Percentiles rank a stretch among this genome's conserved stretches.
Conservation (phyloP, 2,329 filamentous ascomycete species). For the Sclerotinia borealis region DNA sequence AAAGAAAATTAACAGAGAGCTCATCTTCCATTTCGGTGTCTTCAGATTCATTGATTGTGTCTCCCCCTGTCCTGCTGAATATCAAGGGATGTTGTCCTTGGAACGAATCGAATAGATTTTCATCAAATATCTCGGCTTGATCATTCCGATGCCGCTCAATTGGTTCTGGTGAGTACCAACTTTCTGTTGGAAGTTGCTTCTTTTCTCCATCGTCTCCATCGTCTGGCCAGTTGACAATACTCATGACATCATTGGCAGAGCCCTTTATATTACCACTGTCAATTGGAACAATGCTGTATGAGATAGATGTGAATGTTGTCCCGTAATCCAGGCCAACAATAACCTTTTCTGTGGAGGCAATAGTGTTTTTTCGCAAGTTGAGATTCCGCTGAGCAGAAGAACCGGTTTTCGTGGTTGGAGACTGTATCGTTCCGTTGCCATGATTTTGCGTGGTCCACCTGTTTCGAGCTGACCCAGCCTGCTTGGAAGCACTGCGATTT, state of each 20-base stretch:
- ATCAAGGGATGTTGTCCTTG: conserved; percentile 4
- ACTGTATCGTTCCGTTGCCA: background rate
- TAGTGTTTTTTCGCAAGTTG: background rate
- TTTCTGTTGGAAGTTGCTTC: conserved; percentile 21
- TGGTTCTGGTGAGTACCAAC: conserved; percentile 18
- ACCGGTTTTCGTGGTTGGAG: background rate
- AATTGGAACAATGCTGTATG: conserved; percentile 11
- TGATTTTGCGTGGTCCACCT: background rate
- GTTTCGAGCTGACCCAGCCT: background rate
- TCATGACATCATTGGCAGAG: conserved; percentile 13
- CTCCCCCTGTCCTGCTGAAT: background rate
- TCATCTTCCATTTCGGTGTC: conserved; percentile 7
- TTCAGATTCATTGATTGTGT: background rate
- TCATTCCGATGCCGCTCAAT: background rate
- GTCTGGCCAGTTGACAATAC: conserved; percentile 19
- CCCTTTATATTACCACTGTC: conserved; percentile 2
- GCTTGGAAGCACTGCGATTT: background rate
- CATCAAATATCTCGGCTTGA: background rate
- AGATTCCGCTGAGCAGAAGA: background rate
- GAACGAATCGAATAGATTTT: conserved; percentile 6
- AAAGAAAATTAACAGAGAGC: conserved; percentile 8
- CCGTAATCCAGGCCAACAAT: conserved; percentile 19
- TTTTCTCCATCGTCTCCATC: conserved; percentile 8
- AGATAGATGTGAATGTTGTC: conserved; percentile 18
- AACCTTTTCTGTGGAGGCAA: background rate